Evolutionary conservation across 1,284 basidiomycete species (phyloP).

Genomic region (Heliocybe sulcata): DNA sequence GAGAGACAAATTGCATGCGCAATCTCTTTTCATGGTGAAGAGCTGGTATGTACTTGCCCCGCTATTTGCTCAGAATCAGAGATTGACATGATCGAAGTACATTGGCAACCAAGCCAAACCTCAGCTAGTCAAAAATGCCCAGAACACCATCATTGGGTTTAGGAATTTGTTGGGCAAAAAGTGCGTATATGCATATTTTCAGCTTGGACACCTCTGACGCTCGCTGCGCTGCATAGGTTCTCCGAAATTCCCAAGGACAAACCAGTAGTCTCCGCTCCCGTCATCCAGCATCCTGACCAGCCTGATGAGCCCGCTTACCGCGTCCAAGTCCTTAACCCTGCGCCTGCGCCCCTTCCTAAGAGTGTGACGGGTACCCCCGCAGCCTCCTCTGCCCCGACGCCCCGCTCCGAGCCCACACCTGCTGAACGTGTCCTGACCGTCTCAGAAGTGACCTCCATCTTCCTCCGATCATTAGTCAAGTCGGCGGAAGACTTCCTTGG

Average conservation of each 20-base stretch:
- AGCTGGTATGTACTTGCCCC: constrained; percentile 53
- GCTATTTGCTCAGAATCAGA: background rate
- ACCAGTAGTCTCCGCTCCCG: constrained; percentile 48
- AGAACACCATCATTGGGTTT: constrained; percentile 94
- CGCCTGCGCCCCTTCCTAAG: constrained; percentile 50
- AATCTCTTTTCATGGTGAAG: constrained; percentile 86
- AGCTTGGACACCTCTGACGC: background rate
- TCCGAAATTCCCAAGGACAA: constrained; percentile 62
- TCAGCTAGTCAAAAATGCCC: constrained; percentile 92
- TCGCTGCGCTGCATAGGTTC: constrained; percentile 38
- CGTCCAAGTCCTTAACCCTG: constrained; percentile 75
- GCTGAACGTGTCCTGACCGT: constrained; percentile 76
- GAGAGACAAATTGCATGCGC: constrained; percentile 97
- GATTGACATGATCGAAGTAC: constrained; percentile 50
- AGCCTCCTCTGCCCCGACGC: constrained; percentile 65
- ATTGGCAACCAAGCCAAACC: constrained; percentile 94
- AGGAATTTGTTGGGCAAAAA: constrained; percentile 91
- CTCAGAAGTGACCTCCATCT: constrained; percentile 81
- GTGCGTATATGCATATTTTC: constrained; percentile 30
- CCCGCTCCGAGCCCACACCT: constrained; percentile 73
- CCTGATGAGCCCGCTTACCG: constrained; percentile 80
- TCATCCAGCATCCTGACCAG: constrained; percentile 71
- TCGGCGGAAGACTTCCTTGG: constrained; percentile 95
- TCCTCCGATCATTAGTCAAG: constrained; percentile 78
- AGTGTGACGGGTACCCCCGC: constrained; percentile 55